Evolutionary conservation across 2,329 filamentous ascomycete species (phyloP).

Genomic region (Colletotrichum falcatum): DNA sequence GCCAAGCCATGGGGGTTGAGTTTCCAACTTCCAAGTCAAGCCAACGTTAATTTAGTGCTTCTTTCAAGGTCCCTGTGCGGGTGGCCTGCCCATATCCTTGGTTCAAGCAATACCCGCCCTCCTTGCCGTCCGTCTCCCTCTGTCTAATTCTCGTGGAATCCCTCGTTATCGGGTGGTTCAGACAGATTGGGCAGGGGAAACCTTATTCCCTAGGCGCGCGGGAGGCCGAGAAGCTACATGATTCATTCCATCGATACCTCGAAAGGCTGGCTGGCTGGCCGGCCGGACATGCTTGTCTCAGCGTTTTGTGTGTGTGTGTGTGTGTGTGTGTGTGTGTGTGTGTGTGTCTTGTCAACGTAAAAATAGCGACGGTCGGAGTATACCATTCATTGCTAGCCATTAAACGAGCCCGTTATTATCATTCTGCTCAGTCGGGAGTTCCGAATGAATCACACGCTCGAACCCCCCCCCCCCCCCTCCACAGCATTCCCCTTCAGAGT

Average conservation of each 20-base stretch:
- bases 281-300: background rate
- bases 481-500: background rate
- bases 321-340: background rate
- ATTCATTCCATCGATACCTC: background rate
- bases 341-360: background rate
- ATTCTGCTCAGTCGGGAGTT: background rate
- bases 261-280: background rate
- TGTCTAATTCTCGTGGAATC: slow-evolving; percentile 1
- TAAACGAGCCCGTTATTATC: background rate
- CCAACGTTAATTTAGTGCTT: slow-evolving; percentile 38
- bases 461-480: too few relatives aligned
- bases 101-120: background rate
- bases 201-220: background rate
- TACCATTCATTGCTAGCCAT: background rate
- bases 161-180: background rate
- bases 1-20: slow-evolving; percentile 22
- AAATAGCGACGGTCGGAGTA: background rate
- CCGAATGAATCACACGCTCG: background rate
- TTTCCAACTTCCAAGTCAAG: slow-evolving; percentile 24
- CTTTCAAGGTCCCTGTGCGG: background rate
- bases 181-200: too few relatives aligned
- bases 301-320: background rate
- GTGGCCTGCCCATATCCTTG: background rate
- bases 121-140: background rate
- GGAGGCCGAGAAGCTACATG: background rate